These are phyloP conservation scores for Scolecobasidium constrictum DNA, from an alignment of 2,329 filamentous ascomycete species.

Conservation along the genomic window DNA sequence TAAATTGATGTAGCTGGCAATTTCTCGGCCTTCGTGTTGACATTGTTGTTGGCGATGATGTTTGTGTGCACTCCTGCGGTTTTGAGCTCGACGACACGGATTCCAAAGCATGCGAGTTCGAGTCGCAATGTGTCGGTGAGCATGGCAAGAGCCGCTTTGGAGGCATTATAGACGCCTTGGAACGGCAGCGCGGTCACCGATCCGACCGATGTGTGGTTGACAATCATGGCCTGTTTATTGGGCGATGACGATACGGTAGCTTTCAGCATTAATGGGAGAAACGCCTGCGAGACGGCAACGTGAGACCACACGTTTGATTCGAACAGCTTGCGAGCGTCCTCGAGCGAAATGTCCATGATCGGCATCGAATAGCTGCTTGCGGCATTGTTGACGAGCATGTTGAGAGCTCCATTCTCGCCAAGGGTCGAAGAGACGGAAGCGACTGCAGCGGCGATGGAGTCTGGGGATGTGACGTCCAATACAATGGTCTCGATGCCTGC, in stretches of 20 bases:
- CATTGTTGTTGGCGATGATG: too few relatives aligned
- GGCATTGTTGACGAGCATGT: conserved; percentile 50
- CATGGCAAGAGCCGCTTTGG: conserved; percentile 47
- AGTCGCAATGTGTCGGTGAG: conserved; percentile 48
- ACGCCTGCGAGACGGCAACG: conserved; percentile 44
- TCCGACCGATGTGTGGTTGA: conserved; percentile 27
- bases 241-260: too few relatives aligned
- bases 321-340: conserved; percentile 36
- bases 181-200: conserved; percentile 20
- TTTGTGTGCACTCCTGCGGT: conserved; percentile 51
- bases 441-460: conserved; percentile 16
- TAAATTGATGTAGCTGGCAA: conserved; percentile 40
- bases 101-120: conserved; percentile 41
- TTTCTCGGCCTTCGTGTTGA: conserved; percentile 32
- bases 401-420: conserved; percentile 17
- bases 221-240: conserved; percentile 35
- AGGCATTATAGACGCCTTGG: conserved; percentile 41
- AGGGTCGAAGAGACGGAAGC: background rate
- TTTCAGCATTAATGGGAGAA: conserved; percentile 41
- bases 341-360: conserved; percentile 42
- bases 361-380: conserved; percentile 45
- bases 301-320: conserved; percentile 41
- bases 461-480: conserved; percentile 22
- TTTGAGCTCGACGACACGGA: conserved; percentile 36
- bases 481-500: conserved; percentile 18